phyloP scores from a whole-genome alignment of 2,329 filamentous ascomycete species.

The Dothideomycetes sp. region DNA sequence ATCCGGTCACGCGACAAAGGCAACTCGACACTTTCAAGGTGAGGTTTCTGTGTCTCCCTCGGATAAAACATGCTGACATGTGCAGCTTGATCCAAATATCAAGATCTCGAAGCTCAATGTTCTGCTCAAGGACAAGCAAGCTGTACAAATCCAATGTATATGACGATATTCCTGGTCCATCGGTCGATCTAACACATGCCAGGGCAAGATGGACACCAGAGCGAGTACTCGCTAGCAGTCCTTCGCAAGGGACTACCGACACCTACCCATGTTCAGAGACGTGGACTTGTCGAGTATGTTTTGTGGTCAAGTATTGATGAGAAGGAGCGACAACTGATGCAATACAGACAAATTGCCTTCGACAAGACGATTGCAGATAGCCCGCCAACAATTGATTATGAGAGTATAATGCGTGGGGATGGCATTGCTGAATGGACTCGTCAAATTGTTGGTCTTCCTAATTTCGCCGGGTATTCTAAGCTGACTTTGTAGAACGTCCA shows the following conservation, averaged over 20 bases:
- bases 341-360: constrained; percentile 3
- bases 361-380: constrained; percentile 1
- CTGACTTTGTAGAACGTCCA: constrained; percentile 40
- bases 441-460: constrained; percentile 4
- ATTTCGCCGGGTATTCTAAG: not conserved
- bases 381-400: constrained; percentile 8
- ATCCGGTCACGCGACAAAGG: constrained; percentile 15
- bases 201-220: constrained; percentile 16
- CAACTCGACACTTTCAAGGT: constrained; percentile 15
- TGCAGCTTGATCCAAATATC: constrained; percentile 9
- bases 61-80: not conserved
- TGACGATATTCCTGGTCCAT: not conserved
- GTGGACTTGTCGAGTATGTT: constrained; percentile 14
- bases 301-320: not conserved
- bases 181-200: too few species aligned
- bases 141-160: constrained; percentile 13
- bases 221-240: constrained; percentile 13
- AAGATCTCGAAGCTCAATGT: constrained; percentile 3
- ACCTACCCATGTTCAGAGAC: constrained; percentile 6
- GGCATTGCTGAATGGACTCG: constrained; percentile 12
- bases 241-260: constrained; percentile 12
- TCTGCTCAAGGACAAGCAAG: constrained; percentile 2
- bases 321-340: constrained; percentile 3
- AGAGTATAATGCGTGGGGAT: constrained; percentile 7
- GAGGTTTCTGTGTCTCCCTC: constrained; percentile 1